Conservation (phyloP, 352 stramenopile species). For the Globisporangium carolinianum region DNA sequence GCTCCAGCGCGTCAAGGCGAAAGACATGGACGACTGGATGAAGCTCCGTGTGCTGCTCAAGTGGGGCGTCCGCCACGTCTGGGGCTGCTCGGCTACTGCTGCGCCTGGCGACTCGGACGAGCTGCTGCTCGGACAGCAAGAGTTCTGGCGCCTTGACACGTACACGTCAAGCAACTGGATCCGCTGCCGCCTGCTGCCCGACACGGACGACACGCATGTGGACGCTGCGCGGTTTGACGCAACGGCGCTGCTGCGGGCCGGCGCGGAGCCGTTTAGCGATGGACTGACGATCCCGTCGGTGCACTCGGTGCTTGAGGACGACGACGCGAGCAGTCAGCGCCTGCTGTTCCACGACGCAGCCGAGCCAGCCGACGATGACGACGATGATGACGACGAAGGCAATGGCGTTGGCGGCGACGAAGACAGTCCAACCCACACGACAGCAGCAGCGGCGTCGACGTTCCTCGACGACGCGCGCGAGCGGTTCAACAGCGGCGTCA, state of each 20-base stretch:
- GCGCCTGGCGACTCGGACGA: slow-evolving; percentile 11
- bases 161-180: slow-evolving; percentile 89
- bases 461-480: slow-evolving; percentile 14
- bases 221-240: slow-evolving; percentile 34
- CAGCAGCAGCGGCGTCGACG: slow-evolving; percentile 8
- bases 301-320: slow-evolving; percentile 14
- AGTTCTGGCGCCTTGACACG: slow-evolving; percentile 75
- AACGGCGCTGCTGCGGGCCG: slow-evolving; percentile 15
- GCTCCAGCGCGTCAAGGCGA: slow-evolving; percentile 77
- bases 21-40: slow-evolving; percentile 86
- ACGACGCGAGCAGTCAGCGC: not conserved
- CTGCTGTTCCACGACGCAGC: slow-evolving; percentile 18
- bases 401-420: slow-evolving; percentile 16
- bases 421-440: not conserved
- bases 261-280: slow-evolving; percentile 7
- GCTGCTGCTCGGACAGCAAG: slow-evolving; percentile 39
- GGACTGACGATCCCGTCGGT: slow-evolving; percentile 12
- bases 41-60: slow-evolving; percentile 69
- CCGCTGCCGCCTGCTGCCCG: slow-evolving; percentile 67
- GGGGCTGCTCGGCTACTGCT: slow-evolving; percentile 21
- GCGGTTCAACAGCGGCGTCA: slow-evolving; percentile 2
- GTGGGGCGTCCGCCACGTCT: slow-evolving; percentile 78
- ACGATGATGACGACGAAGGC: slow-evolving; percentile 54
- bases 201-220: slow-evolving; percentile 66
- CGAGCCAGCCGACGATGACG: slow-evolving; percentile 23